These are phyloP conservation scores for Grosmannia huntii DNA, from an alignment of 2,329 filamentous ascomycete genomes.

Conservation along the genomic window DNA sequence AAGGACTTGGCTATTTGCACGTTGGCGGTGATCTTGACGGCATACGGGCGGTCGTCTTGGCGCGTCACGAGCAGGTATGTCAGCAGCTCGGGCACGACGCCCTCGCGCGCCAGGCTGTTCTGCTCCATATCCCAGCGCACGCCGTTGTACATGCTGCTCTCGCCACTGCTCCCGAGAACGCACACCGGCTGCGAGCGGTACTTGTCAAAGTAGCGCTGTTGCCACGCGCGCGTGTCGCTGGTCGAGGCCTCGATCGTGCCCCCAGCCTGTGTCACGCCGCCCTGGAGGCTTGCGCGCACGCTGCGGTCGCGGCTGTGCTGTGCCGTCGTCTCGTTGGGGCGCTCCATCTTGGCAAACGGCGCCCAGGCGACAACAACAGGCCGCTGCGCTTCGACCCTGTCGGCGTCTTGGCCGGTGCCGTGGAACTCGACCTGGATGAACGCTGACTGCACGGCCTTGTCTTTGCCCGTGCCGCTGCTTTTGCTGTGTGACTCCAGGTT, in stretches of 20 bases:
- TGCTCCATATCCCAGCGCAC: slow-evolving; percentile 3
- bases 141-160: not conserved
- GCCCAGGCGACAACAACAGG: slow-evolving; percentile 6
- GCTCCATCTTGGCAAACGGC: slow-evolving; percentile 3
- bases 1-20: not conserved
- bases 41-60: slow-evolving; percentile 3
- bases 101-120: slow-evolving; percentile 2
- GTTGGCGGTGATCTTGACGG: slow-evolving; percentile 4
- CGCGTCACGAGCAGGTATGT: slow-evolving; percentile 5
- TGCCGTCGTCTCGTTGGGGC: slow-evolving; percentile 1
- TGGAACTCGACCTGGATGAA: not conserved
- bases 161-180: not conserved
- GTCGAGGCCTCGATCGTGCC: not conserved
- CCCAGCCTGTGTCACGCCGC: not conserved
- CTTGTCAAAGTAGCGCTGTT: slow-evolving; percentile 3
- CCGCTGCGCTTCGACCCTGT: not conserved
- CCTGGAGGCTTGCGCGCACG: not conserved
- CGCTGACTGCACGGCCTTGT: not conserved
- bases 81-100: slow-evolving; percentile 3
- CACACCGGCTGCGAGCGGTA: slow-evolving; percentile 1
- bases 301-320: not conserved
- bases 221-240: not conserved
- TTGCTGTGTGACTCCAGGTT: not conserved
- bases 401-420: not conserved
- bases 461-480: not conserved